Base-by-base conservation (phyloP, 331 rosid genomes). In the Malus hybrid region DNA sequence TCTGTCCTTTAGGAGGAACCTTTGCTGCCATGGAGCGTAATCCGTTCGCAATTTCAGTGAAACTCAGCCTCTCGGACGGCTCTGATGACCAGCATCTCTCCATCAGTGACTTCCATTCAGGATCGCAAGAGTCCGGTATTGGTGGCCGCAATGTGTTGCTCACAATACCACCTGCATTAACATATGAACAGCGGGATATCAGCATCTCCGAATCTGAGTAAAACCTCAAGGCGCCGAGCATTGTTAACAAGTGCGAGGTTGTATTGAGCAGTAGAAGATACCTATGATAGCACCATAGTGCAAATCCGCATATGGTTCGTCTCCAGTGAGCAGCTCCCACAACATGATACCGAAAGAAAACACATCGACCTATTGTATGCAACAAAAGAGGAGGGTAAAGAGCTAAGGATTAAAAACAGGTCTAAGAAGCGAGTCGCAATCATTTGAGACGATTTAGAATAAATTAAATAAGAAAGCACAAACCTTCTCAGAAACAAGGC, bases 401-500 rank as follows among this genome's bases (percentile, higher is more conserved):
- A 64, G 34, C 67, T 62, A 28, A 29, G 31, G 1, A 39, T 2
- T 22, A 1, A 24, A 71, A 20, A 29, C 70, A 66, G 24, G 39
- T 62, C 36, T 55, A 44, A 76, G 28, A 64, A 39, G 48, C 3
- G 48, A 68, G 54, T 56, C 13, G 4, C 46, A 31, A 67, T 15
- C 34, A 56, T 18, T 10, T 31, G 76, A 16, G 34, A 52, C 6
- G 27, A 44, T 44, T 14, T 3, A 65, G 42, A 63, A 52, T 1
- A 28, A 65, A 60, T 33, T 28, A 55, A 73, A 6, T 24, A 56
- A 65, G 54, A 34, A 32, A 80, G 60, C 60, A 80, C 73, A 73
- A 70, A 93, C 98, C 97, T 93, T 93, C 82, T 91, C 98, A 36
- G 98, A 89, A 32, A 93, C 98, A 78, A 91, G 92, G 88, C 90